Evolutionary conservation across 768 basidiomycete genomes (phyloP).

Genomic region (Suillus fuscotomentosus): DNA sequence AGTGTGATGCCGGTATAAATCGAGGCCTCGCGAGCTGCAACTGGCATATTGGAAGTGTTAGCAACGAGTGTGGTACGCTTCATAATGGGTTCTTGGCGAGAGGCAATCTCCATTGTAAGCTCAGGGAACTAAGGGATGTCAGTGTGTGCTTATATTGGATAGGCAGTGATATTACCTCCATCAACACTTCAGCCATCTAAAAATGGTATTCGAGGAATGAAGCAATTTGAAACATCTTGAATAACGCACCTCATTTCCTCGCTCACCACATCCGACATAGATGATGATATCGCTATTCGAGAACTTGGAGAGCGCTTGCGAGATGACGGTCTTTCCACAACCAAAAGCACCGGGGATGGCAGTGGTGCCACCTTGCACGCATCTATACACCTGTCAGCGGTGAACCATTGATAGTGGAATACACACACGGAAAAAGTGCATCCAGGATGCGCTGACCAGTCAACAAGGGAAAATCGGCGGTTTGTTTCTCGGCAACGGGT

Average conservation of each 20-base stretch:
- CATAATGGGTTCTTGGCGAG: slow-evolving; percentile 99
- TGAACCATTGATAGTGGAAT: slow-evolving; percentile 1
- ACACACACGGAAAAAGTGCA: slow-evolving; percentile 87
- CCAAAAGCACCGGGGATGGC: slow-evolving; percentile 99
- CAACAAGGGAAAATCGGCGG: slow-evolving; percentile 85
- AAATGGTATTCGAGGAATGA: slow-evolving; percentile 12
- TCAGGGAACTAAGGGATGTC: slow-evolving; percentile 64
- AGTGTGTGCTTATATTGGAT: not conserved
- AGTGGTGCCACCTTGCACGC: slow-evolving; percentile 94
- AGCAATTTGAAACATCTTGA: slow-evolving; percentile 42
- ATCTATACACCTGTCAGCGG: slow-evolving; percentile 41
- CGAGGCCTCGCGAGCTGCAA: slow-evolving; percentile 97
- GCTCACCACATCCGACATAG: slow-evolving; percentile 98
- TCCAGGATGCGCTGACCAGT: slow-evolving; percentile 98
- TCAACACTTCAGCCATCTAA: slow-evolving; percentile 97
- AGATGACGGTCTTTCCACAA: slow-evolving; percentile 98
- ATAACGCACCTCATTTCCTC: slow-evolving; percentile 83
- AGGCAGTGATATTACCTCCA: slow-evolving; percentile 63
- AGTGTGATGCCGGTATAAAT: slow-evolving; percentile 99
- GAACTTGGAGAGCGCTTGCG: slow-evolving; percentile 95
- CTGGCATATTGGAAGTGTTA: slow-evolving; percentile 99
- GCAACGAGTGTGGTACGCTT: slow-evolving; percentile 98
- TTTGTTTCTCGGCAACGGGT: slow-evolving; percentile 93
- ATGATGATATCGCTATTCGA: slow-evolving; percentile 99
- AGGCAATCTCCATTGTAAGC: slow-evolving; percentile 87